phyloP scores from a whole-genome alignment of 2,329 filamentous ascomycete species.

The Pochonia chlamydosporia region DNA sequence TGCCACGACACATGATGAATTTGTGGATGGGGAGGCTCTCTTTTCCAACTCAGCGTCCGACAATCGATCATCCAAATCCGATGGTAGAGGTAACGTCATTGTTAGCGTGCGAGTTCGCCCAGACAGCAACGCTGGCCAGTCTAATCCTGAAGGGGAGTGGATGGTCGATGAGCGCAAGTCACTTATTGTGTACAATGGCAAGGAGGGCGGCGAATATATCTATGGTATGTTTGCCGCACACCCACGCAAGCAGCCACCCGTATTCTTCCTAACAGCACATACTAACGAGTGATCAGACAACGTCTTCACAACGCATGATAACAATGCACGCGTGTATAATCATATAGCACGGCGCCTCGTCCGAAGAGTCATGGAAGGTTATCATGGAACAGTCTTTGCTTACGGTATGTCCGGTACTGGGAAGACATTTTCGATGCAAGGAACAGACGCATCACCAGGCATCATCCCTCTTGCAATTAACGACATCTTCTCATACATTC shows the following conservation, averaged over 20 bases:
- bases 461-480: slow-evolving; percentile 97
- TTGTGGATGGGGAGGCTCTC: slow-evolving; percentile 27
- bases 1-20: slow-evolving; percentile 81
- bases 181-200: slow-evolving; percentile 76
- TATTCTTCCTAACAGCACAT: too few relatives aligned
- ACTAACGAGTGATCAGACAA: slow-evolving; percentile 59
- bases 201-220: slow-evolving; percentile 85
- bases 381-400: slow-evolving; percentile 95
- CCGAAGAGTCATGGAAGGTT: slow-evolving; percentile 96
- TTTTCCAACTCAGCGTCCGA: slow-evolving; percentile 26
- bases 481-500: slow-evolving; percentile 98
- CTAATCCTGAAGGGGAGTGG: slow-evolving; percentile 74
- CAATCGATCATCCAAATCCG: slow-evolving; percentile 50
- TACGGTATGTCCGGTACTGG: slow-evolving; percentile 99
- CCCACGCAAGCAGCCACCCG: too few relatives aligned
- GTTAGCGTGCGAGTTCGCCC: slow-evolving; percentile 93
- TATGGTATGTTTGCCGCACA: slow-evolving; percentile 64
- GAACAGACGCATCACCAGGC: slow-evolving; percentile 88
- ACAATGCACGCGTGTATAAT: slow-evolving; percentile 94
- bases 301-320: slow-evolving; percentile 89
- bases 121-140: slow-evolving; percentile 60
- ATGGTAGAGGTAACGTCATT: slow-evolving; percentile 89
- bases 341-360: slow-evolving; percentile 89
- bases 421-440: slow-evolving; percentile 99
- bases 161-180: slow-evolving; percentile 80